Base-by-base conservation (phyloP, 208 protist genomes). In the Trypanosoma cruzi region DNA sequence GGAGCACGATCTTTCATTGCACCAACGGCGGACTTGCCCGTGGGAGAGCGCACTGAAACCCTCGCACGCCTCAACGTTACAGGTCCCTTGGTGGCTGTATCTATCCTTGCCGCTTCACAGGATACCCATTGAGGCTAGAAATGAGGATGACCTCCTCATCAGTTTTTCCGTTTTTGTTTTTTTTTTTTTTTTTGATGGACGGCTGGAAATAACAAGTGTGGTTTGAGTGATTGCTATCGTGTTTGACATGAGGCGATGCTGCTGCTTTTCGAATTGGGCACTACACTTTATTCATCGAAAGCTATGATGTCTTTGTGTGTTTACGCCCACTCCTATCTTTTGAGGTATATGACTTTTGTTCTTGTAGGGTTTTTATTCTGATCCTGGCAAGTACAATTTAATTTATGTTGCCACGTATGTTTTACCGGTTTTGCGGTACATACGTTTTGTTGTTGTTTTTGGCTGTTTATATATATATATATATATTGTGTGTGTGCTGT, bases 11-110 rank as follows among this genome's bases (percentile, higher is more conserved):
- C 48, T 24, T 40, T 60, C 24, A 79, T 58, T 64, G 69, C 73
- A 36, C 54, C 28, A 62, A 36, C 52, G 53, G 66, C 66, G 56
- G 69, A 64, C 54, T 79, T 68, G 54, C 68, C 69, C 66, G 31
- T 61, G 68, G 79, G 52, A 84, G 74, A 79, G 22, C 29, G 18
- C 70, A 24, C 48, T 26, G 36, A 40, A 4, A 40, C 32, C 7
- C 56, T 8, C 14, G 24, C 37, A 46, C 56, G 32, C 36, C 56
- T 61, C 37, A 26, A 5, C 46, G 6, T 61, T 48, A 26, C 14
- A 61, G 56, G 56, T 61, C 36, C 56, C 37, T 61, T 61, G 32
- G 56, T 13, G 32, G 48, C 48, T 52, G 48, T 52, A 52, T 26
- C 14, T 22, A 24, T 52, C 48, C 7, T 20, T 52, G 48, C 48